Base-by-base conservation (phyloP, 2,329 filamentous ascomycete genomes). In the Exophiala viscosa region DNA sequence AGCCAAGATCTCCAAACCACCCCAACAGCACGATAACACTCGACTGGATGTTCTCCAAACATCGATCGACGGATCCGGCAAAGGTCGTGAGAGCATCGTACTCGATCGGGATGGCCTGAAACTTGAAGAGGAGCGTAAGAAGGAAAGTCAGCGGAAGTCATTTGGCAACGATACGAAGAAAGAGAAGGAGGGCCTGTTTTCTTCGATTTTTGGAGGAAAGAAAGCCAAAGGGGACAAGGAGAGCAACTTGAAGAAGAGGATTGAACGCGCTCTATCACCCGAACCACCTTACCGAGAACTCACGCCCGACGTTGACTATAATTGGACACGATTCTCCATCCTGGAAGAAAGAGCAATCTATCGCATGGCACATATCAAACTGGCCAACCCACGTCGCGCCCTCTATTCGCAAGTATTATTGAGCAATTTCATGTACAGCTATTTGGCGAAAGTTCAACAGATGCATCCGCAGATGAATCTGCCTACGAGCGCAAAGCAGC, bases 361-460 rank as follows among this genome's bases (percentile, higher is more conserved):
- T 71, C 84, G 93, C 56, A 96, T 99, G 89, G 93, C 93, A 14
- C 93, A 99, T 68, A 95, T 97, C 73, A 99, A 99, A 71, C 82
- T 99, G 56, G 93, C 93, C n/a, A 97, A 99, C 67, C 93, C 93
- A 34, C 85, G 92, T 40, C 86, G 93, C 50, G 88, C 92, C 36
- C 74, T 99, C 46, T 87, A 95, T 66, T 96, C 92, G 55, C 93
- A 99, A 70, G 93, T 99, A 17, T 77, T 99, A 54, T 81, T 99
- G 61, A 96, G 91, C 72, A 99, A 99, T 70, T 99, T 99, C 72
- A 99, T 99, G 93, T 99, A 99, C 74, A 93, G 90, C 52, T 99
- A 99, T 69, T 81, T 99, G 60, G 93, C 93, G 57, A 99, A 97
- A 70, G 93, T 99, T 41, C 93, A 99, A 72, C 90, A 95, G 65